Evolutionary conservation across 1,139 yeast genomes (phyloP).

Genomic region (Tardiomyces depauwii): DNA sequence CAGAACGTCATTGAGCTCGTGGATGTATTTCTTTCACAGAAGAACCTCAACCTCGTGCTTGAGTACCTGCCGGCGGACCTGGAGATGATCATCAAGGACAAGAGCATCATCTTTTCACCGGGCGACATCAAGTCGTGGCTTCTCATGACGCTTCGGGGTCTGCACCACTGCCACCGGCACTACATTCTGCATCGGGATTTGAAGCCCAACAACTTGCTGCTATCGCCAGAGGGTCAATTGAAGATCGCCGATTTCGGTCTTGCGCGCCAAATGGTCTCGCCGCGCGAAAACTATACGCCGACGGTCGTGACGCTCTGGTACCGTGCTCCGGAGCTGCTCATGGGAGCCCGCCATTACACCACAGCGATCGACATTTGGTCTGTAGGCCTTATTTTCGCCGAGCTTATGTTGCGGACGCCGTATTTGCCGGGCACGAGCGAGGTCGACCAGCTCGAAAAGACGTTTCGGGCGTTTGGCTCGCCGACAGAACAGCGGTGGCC

Average conservation of each 20-base stretch:
- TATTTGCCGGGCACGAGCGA: conserved; percentile 91
- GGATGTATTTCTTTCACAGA: conserved; percentile 67
- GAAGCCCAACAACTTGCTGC: conserved; percentile 52
- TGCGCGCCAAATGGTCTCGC: conserved; percentile 72
- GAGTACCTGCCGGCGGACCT: conserved; percentile 89
- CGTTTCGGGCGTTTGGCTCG: conserved; percentile 90
- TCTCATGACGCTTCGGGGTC: conserved; percentile 85
- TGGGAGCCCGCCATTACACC: conserved; percentile 84
- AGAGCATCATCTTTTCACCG: conserved; percentile 61
- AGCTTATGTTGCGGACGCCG: conserved; percentile 87
- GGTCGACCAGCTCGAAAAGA: conserved; percentile 76
- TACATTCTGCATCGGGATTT: conserved; percentile 68
- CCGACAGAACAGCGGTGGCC: conserved; percentile 95
- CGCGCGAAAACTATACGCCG: conserved; percentile 69
- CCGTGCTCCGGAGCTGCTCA: conserved; percentile 83
- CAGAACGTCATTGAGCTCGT: conserved; percentile 74
- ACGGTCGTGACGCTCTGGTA: conserved; percentile 98
- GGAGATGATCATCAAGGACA: conserved; percentile 81
- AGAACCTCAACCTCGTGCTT: conserved; percentile 72
- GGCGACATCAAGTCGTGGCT: conserved; percentile 92
- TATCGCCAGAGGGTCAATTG: conserved; percentile 77
- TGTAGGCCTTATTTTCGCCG: conserved; percentile 92
- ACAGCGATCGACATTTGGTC: conserved; percentile 92
- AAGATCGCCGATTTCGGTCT: conserved; percentile 96
- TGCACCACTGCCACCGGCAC: conserved; percentile 90